These are phyloP conservation scores for Kentomonas sorsogonicus DNA, from an alignment of 208 protist genomes.

Conservation along the genomic window DNA sequence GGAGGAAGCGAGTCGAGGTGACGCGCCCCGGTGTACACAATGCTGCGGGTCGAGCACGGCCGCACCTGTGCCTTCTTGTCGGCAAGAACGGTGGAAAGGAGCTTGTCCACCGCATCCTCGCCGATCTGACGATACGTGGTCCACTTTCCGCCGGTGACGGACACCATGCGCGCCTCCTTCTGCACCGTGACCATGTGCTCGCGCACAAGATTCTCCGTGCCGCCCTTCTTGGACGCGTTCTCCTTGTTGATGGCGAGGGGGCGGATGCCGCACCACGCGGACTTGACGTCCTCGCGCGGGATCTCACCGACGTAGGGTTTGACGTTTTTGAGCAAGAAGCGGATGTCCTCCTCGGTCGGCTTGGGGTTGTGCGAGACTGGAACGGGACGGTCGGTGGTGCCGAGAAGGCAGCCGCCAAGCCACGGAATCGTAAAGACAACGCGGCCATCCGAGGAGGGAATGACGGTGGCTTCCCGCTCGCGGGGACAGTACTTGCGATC, in stretches of 20 bases:
- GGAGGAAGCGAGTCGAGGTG: constrained; percentile 29
- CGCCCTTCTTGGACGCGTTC: constrained; percentile 13
- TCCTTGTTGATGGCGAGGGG: constrained; percentile 46
- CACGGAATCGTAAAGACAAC: constrained; percentile 93
- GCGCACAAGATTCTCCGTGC: constrained; percentile 83
- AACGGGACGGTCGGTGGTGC: constrained; percentile 88
- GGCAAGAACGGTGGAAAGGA: no score
- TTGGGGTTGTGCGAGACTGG: constrained; percentile 58
- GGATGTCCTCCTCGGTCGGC: constrained; percentile 62
- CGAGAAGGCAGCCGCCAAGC: constrained; percentile 90
- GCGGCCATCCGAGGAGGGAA: constrained; percentile 90
- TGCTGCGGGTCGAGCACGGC: constrained; percentile 67
- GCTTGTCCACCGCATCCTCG: constrained; percentile 82
- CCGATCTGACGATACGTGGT: constrained; percentile 95
- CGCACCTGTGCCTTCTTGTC: constrained; percentile 18
- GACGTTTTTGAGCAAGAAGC: constrained; percentile 82
- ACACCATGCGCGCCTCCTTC: constrained; percentile 58
- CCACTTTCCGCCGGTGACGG: constrained; percentile 94
- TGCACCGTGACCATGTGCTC: constrained; percentile 90
- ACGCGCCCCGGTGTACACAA: constrained; percentile 79
- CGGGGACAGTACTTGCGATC: constrained; percentile 72
- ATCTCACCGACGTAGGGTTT: constrained; percentile 58
- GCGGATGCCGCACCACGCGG: constrained; percentile 84
- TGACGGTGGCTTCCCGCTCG: constrained; percentile 71
- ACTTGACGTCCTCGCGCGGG: constrained; percentile 57